Evolutionary conservation across 768 basidiomycete genomes (phyloP), one percentile per base, ranked within the genome.

Genomic region (Podaxis carcinomalis): DNA sequence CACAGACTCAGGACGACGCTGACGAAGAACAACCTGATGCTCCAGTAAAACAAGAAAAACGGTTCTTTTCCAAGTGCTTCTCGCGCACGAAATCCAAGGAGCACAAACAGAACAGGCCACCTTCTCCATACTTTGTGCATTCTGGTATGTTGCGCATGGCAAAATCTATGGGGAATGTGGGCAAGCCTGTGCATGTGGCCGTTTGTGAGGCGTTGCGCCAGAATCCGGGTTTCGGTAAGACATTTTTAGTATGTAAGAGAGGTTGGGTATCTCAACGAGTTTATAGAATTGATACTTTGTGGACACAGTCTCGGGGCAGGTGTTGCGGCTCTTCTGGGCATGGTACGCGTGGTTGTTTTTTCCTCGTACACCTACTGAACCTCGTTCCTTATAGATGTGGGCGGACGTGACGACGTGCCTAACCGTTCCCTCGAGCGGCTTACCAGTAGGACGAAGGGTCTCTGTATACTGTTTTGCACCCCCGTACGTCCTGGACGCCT

Each of bases 221-320:
- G 62, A 92, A 93, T 71, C 81, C 82, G 7, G 85, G 82, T 52
- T 94, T 90, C 69, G 88, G 90, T 90, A 62, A 61, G 85, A 77
- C 7, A 35, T 11, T 16, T 32, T 64, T 64, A 19, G 54, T 50
- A 23, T 27, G n/a, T 25, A 35, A 49, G 5, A 9, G 6, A 7
- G 21, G 36, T 9, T 19, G 1, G 28, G 28, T 51, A 21, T 47
- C 6, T 55, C n/a, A 51, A 35, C 36, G 16, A 44, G 9, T 59
- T 19, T 46, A 6, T 65, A 88, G 87, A 89, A 61, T 75, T 94
- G 25, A 83, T 92, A 11, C 73, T 94, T 42, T 90, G 88, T 65
- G 92, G 92, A 28, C 92, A 94, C 68, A 90, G 89, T 71, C 81
- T 93, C 2, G 92, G 92, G 16, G 90, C 91, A 23, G 92, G 90